These are phyloP conservation scores for Leccinum variicolor DNA, from an alignment of 768 basidiomycete species.

Conservation along the genomic window DNA sequence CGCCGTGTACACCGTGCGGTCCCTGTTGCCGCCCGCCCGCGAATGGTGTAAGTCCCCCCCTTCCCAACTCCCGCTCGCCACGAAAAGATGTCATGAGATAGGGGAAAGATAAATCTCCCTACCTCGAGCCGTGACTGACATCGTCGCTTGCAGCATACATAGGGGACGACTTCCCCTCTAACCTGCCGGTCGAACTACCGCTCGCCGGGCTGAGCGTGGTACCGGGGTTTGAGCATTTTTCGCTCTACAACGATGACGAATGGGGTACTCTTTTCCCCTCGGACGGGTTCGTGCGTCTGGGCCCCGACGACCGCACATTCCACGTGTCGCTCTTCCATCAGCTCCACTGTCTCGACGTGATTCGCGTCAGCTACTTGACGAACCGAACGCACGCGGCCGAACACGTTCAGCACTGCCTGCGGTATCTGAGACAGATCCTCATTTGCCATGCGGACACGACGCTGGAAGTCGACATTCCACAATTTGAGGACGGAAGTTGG, in stretches of 20 bases:
- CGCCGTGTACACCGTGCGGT: conserved; percentile 11
- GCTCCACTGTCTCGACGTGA: conserved; percentile 43
- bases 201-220: conserved; percentile 27
- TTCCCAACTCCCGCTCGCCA: too few species aligned
- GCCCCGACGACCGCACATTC: conserved; percentile 33
- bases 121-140: not conserved
- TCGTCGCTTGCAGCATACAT: conserved; percentile 21
- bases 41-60: conserved; percentile 21
- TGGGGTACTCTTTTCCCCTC: conserved; percentile 35
- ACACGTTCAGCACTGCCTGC: conserved; percentile 38
- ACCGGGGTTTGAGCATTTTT: conserved; percentile 25
- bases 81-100: not conserved
- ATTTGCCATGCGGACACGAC: conserved; percentile 39
- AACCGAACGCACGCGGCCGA: conserved; percentile 21
- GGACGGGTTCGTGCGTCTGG: conserved; percentile 33
- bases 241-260: conserved; percentile 32
- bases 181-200: conserved; percentile 30
- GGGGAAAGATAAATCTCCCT: not conserved
- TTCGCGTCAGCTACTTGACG: conserved; percentile 29
- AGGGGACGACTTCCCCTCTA: conserved; percentile 31
- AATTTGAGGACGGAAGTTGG: conserved; percentile 20
- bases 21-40: conserved; percentile 14
- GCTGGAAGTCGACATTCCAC: conserved; percentile 33
- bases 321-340: conserved; percentile 44
- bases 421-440: conserved; percentile 38